Evolutionary conservation across 2,329 filamentous ascomycete species (phyloP).

Genomic region (Penicillium polonicum): DNA sequence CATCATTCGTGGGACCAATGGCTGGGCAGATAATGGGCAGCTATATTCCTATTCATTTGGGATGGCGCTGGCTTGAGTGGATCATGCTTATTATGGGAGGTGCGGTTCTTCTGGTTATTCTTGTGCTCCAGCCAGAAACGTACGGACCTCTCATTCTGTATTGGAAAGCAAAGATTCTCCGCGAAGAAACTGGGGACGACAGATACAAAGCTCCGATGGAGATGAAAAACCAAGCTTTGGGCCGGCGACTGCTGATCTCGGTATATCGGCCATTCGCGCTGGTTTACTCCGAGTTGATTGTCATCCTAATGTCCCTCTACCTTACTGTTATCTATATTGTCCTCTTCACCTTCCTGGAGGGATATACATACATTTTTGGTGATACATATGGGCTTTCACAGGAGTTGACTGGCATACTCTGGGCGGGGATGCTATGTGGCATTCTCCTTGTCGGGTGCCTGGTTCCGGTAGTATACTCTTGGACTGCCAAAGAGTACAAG

Average conservation of each 20-base stretch:
- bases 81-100: constrained; percentile 42
- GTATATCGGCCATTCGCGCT: constrained; percentile 45
- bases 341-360: constrained; percentile 41
- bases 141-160: constrained; percentile 46
- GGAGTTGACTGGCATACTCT: constrained; percentile 48
- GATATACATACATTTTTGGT: constrained; percentile 53
- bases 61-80: constrained; percentile 49
- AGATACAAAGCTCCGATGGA: constrained; percentile 46
- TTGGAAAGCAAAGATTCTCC: constrained; percentile 45
- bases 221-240: constrained; percentile 42
- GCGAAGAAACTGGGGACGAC: constrained; percentile 42
- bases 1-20: constrained; percentile 39
- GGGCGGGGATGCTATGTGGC: constrained; percentile 47
- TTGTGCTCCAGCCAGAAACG: constrained; percentile 52
- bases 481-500: constrained; percentile 29
- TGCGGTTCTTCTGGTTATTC: constrained; percentile 33
- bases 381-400: constrained; percentile 49
- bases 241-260: constrained; percentile 39
- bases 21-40: constrained; percentile 22
- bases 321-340: constrained; percentile 32
- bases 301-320: constrained; percentile 30
- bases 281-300: constrained; percentile 44
- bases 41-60: constrained; percentile 18
- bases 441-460: constrained; percentile 34
- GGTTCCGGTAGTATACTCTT: constrained; percentile 49